Evolutionary conservation across 345 rosid genomes (phyloP).

Genomic region (Eucalyptus caleyi): DNA sequence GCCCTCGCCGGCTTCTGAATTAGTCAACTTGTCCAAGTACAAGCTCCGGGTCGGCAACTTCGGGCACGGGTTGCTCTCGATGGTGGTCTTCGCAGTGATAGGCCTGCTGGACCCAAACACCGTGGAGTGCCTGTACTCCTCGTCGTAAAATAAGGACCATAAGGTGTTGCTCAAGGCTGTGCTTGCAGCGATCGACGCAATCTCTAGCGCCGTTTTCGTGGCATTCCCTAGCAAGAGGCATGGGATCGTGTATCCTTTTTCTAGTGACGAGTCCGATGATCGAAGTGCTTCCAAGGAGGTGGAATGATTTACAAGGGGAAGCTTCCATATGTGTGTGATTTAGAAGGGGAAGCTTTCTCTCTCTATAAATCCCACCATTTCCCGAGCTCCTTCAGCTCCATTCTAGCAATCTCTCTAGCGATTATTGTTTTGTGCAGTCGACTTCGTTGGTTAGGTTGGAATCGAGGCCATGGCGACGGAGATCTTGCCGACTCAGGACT

Average conservation of each 20-base stretch:
- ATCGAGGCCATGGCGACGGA: slow-evolving; percentile 57
- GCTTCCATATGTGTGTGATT: not conserved
- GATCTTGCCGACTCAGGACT: slow-evolving; percentile 58
- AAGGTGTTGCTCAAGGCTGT: slow-evolving; percentile 43
- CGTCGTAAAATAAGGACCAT: slow-evolving; percentile 15
- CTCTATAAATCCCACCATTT: not conserved
- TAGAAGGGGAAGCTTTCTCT: not conserved
- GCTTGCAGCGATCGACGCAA: slow-evolving; percentile 46
- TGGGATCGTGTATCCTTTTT: slow-evolving; percentile 65
- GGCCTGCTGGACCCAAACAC: slow-evolving; percentile 49
- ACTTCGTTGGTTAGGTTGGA: not conserved
- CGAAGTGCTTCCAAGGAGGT: slow-evolving; percentile 14
- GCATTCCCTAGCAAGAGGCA: slow-evolving; percentile 59
- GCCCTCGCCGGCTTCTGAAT: slow-evolving; percentile 21
- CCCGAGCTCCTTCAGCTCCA: not conserved
- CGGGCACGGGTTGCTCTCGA: slow-evolving; percentile 39
- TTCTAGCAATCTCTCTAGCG: not conserved
- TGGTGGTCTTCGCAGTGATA: slow-evolving; percentile 31
- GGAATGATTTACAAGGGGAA: not conserved
- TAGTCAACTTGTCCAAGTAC: slow-evolving; percentile 31
- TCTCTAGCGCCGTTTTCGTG: slow-evolving; percentile 34
- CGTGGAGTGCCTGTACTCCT: slow-evolving; percentile 45
- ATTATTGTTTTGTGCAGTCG: not conserved
- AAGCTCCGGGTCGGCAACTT: slow-evolving; percentile 44
- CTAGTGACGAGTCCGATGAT: not conserved